phyloP scores from a whole-genome alignment of 2,329 filamentous ascomycete genomes.

The Trichoderma atroviride region DNA sequence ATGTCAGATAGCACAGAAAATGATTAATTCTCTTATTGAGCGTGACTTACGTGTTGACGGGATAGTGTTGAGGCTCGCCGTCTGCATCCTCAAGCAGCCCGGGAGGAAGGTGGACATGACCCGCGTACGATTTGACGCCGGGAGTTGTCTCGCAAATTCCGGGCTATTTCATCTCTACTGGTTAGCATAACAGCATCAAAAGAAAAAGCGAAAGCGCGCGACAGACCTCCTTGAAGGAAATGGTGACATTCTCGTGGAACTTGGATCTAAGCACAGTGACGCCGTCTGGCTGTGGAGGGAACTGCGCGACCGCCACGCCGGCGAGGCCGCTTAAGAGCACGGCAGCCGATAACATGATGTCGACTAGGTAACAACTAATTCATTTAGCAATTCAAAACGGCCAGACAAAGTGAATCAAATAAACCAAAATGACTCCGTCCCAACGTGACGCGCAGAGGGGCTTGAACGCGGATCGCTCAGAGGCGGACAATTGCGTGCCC shows the following conservation, averaged over 20 bases:
- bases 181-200: not conserved
- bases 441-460: not conserved
- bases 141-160: conserved; percentile 58
- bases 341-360: conserved; percentile 5
- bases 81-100: conserved; percentile 39
- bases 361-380: not conserved
- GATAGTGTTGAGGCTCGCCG: conserved; percentile 51
- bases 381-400: not conserved
- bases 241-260: conserved; percentile 62
- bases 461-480: not conserved
- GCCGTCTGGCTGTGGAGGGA: conserved; percentile 37
- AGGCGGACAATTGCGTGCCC: not conserved
- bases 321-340: conserved; percentile 29
- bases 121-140: conserved; percentile 66
- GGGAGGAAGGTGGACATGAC: conserved; percentile 62
- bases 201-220: not conserved
- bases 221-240: conserved; percentile 60
- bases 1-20: conserved; percentile 1
- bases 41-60: conserved; percentile 50
- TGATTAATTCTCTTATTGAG: too few species aligned
- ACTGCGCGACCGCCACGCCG: conserved; percentile 35
- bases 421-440: not conserved
- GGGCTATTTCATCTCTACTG: conserved; percentile 45
- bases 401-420: not conserved
- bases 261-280: conserved; percentile 58